Evolutionary conservation across 2,329 filamentous ascomycete species (phyloP).

Genomic region (Penicillium sp.): DNA sequence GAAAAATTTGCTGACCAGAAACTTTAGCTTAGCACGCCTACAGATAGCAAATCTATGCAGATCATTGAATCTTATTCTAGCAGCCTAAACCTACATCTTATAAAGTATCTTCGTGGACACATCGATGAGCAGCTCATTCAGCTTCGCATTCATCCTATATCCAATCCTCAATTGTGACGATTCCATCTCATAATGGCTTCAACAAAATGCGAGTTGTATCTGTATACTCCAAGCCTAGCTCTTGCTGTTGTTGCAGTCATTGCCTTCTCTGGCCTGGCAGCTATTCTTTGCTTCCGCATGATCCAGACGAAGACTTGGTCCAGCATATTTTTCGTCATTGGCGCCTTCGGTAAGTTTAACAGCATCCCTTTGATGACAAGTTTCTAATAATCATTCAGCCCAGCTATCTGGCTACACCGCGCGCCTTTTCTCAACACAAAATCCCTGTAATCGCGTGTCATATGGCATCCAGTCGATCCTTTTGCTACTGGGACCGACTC

Average conservation of each 20-base stretch:
- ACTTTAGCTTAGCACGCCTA: not conserved
- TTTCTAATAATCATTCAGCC: not conserved
- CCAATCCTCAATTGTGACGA: not conserved
- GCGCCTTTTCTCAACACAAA: slow-evolving; percentile 5
- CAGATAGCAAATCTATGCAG: not conserved
- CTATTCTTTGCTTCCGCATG: slow-evolving; percentile 3
- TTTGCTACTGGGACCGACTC: slow-evolving; percentile 10
- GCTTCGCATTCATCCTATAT: not conserved
- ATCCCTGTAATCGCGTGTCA: not conserved
- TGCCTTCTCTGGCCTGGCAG: not conserved
- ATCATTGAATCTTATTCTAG: not conserved
- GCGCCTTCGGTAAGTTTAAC: not conserved
- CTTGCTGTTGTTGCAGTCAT: slow-evolving; percentile 6
- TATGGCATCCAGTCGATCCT: slow-evolving; percentile 10
- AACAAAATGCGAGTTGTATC: slow-evolving; percentile 4
- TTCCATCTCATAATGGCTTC: slow-evolving; percentile 1
- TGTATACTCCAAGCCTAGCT: slow-evolving; percentile 5
- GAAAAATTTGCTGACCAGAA: not conserved
- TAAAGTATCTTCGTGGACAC: not conserved
- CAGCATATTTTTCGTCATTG: slow-evolving; percentile 6
- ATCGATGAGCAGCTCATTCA: not conserved
- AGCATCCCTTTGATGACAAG: not conserved
- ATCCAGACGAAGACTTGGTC: slow-evolving; percentile 1
- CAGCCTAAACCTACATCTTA: not conserved
- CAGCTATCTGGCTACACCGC: slow-evolving; percentile 5